A percentile compares a stretch with the other conserved stretches of the same genome.
phyloP scores from a whole-genome alignment of 768 basidiomycete species.

The Amanita rimosa region DNA sequence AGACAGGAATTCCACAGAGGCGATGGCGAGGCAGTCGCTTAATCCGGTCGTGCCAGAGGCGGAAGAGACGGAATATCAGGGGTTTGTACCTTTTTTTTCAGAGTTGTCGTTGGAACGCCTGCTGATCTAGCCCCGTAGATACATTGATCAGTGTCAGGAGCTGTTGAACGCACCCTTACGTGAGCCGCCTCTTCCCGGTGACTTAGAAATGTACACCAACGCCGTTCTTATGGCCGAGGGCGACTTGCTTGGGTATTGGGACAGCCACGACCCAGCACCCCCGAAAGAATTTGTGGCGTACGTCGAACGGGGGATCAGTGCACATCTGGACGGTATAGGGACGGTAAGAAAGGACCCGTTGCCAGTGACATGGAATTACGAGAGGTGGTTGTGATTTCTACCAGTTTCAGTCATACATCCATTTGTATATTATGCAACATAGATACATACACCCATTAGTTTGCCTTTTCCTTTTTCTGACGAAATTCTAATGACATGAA shows the following conservation, averaged over 20 bases:
- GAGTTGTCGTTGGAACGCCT: not conserved
- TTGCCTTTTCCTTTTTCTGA: not conserved
- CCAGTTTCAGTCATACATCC: not conserved
- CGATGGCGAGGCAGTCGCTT: constrained; percentile 44
- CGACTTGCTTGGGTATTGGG: constrained; percentile 14
- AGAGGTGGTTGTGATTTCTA: constrained; percentile 22
- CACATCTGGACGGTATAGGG: constrained; percentile 20
- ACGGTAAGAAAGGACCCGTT: constrained; percentile 19
- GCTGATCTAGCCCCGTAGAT: constrained; percentile 24
- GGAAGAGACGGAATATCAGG: constrained; percentile 65
- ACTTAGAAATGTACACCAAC: constrained; percentile 28
- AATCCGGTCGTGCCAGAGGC: constrained; percentile 51
- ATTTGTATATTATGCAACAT: not conserved
- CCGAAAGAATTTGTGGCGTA: constrained; percentile 34
- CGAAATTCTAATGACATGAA: not conserved
- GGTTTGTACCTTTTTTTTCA: constrained; percentile 24
- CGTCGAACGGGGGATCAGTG: constrained; percentile 28
- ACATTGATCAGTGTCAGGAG: constrained; percentile 66
- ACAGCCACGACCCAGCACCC: constrained; percentile 25
- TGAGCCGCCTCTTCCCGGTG: constrained; percentile 40
- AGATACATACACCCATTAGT: not conserved
- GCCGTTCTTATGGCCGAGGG: constrained; percentile 42
- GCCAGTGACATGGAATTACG: constrained; percentile 33
- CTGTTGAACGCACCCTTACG: constrained; percentile 21
- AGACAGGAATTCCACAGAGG: constrained; percentile 43